These are phyloP conservation scores for Blastobotrys elegans DNA, from an alignment of 1,139 yeast species.

Conservation along the genomic window DNA sequence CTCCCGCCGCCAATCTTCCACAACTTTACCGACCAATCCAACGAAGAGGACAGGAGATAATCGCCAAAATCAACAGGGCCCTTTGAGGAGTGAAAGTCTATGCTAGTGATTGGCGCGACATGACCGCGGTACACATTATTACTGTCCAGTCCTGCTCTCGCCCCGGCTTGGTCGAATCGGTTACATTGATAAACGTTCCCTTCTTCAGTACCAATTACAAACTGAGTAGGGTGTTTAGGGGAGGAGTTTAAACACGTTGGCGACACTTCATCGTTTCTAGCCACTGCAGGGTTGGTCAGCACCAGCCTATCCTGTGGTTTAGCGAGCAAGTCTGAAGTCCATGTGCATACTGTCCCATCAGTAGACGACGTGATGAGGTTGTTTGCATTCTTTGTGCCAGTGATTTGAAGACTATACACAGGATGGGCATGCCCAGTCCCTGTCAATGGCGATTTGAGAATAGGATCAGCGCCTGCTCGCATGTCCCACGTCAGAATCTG, in stretches of 20 bases:
- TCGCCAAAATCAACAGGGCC: slow-evolving; percentile 32
- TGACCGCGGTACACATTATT: slow-evolving; percentile 33
- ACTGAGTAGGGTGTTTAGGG: slow-evolving; percentile 34
- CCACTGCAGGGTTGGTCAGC: slow-evolving; percentile 27
- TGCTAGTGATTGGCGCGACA: slow-evolving; percentile 35
- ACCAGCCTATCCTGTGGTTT: slow-evolving; percentile 37
- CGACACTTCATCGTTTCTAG: slow-evolving; percentile 38
- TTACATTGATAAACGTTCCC: slow-evolving; percentile 45
- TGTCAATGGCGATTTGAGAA: slow-evolving; percentile 32
- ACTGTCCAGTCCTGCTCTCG: slow-evolving; percentile 34
- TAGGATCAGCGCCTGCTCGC: slow-evolving; percentile 31
- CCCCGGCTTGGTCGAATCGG: slow-evolving; percentile 35
- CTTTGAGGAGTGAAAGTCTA: slow-evolving; percentile 32
- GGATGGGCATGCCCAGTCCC: slow-evolving; percentile 43
- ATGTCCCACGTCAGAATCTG: slow-evolving; percentile 46
- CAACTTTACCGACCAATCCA: slow-evolving; percentile 42
- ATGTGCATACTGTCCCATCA: slow-evolving; percentile 45
- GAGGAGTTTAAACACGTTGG: slow-evolving; percentile 36
- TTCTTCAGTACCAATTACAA: slow-evolving; percentile 45
- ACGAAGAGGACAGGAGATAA: slow-evolving; percentile 35
- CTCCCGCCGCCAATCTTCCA: slow-evolving; percentile 33
- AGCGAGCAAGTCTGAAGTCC: slow-evolving; percentile 45
- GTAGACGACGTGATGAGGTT: slow-evolving; percentile 40
- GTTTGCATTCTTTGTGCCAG: slow-evolving; percentile 34
- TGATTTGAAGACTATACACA: slow-evolving; percentile 36